A percentile compares a stretch with the other conserved stretches of the same genome.
phyloP scores from a whole-genome alignment of 2,329 filamentous ascomycete species.

The Graphilbum fragrans region DNA sequence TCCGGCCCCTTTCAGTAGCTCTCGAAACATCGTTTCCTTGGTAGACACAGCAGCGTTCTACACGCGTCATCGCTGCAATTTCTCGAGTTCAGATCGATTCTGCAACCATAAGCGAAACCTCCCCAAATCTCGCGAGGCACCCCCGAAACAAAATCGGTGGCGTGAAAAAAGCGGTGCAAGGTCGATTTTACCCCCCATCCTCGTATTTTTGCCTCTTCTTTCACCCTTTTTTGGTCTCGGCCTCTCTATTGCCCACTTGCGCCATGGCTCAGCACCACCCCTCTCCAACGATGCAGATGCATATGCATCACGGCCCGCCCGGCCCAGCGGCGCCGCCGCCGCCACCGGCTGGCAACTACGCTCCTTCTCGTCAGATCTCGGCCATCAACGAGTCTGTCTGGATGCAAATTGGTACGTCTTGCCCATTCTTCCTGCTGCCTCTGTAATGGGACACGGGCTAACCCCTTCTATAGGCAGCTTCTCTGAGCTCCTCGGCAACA shows the following conservation, averaged over 20 bases:
- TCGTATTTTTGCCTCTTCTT: too few species aligned
- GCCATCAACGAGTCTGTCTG: constrained; percentile 79
- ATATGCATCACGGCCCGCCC: constrained; percentile 50
- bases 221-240: background rate
- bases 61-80: too few species aligned
- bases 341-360: constrained; percentile 33
- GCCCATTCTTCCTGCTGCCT: background rate
- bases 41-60: too few species aligned
- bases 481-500: constrained; percentile 75
- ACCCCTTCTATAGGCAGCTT: constrained; percentile 52
- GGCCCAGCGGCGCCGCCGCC: constrained; percentile 35
- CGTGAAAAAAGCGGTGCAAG: too few species aligned
- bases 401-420: constrained; percentile 73
- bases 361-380: constrained; percentile 62
- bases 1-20: too few species aligned
- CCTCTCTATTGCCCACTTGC: background rate
- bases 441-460: constrained; percentile 14
- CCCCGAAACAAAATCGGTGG: too few species aligned
- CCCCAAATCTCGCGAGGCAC: too few species aligned
- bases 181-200: too few species aligned
- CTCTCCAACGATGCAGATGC: constrained; percentile 66
- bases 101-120: too few species aligned
- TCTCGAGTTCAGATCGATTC: too few species aligned
- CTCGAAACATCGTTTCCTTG: too few species aligned
- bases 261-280: constrained; percentile 67